Base-by-base conservation (phyloP, 139 green algal genomes). In the Chlamydomonas sphaeroides region DNA sequence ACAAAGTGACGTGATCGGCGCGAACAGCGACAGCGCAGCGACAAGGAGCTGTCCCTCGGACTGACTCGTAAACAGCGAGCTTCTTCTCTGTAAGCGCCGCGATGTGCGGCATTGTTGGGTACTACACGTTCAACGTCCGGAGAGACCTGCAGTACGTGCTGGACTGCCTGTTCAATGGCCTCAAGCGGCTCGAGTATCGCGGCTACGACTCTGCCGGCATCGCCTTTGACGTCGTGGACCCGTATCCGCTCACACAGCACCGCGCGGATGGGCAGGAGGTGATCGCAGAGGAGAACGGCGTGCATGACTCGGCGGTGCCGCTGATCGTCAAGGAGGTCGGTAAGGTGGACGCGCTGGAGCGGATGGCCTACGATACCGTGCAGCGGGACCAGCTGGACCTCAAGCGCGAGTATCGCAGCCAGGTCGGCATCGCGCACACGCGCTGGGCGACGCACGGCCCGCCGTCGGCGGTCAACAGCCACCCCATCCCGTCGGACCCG, bases 21-120 rank as follows among this genome's bases (percentile, higher is more conserved):
- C n/a, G n/a, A n/a, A n/a, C n/a, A n/a, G n/a, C n/a, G n/a, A n/a
- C n/a, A n/a, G n/a, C n/a, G n/a, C n/a, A n/a, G n/a, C n/a, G n/a
- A n/a, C n/a, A n/a, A n/a, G n/a, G n/a, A n/a, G n/a, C n/a, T n/a
- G n/a, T n/a, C n/a, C n/a, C n/a, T n/a, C n/a, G n/a, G n/a, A n/a
- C n/a, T n/a, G n/a, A n/a, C 49, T 56, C 49, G 49, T 56, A 56
- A 20, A 56, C 5, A 56, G 45, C 10, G 14, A 14, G 10, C 45
- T 14, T 26, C 49, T 56, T 56, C 8, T 56, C 49, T 56, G 25
- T 20, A n/a, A 26, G 39, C 38, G 26, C 41, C 4, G 35, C 57
- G 20, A 98, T 98, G 96, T 98, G 96, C 84, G 97, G 97, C 28
- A 99, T 99, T 56, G 98, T 99, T 62, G 97, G 97, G 0, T 99